phyloP scores from a whole-genome alignment of 2,329 filamentous ascomycete species.

The Cytospora mali region DNA sequence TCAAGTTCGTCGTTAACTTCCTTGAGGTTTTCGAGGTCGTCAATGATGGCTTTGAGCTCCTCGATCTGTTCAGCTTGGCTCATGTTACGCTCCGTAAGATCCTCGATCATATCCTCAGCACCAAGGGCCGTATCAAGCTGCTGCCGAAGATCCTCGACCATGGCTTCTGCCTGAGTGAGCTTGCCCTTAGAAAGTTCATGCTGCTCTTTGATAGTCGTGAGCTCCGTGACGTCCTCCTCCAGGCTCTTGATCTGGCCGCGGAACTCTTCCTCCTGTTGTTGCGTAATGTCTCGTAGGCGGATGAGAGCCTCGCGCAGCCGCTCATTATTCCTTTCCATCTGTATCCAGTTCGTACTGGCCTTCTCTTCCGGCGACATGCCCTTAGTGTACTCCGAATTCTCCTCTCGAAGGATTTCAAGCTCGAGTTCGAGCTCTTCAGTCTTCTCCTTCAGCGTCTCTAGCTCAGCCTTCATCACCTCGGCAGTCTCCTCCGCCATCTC shows the following conservation, averaged over 20 bases:
- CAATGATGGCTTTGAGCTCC: constrained; percentile 77
- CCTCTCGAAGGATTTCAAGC: constrained; percentile 81
- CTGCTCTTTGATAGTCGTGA: constrained; percentile 67
- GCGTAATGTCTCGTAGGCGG: constrained; percentile 81
- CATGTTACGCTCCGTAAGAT: constrained; percentile 86
- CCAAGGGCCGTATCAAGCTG: constrained; percentile 88
- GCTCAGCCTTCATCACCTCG: constrained; percentile 78
- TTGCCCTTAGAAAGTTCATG: constrained; percentile 72
- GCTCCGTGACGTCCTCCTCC: constrained; percentile 73
- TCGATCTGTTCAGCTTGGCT: constrained; percentile 80
- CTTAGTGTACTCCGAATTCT: constrained; percentile 80
- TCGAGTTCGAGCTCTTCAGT: constrained; percentile 86
- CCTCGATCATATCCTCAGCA: constrained; percentile 92
- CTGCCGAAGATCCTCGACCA: constrained; percentile 82
- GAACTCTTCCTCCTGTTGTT: constrained; percentile 80
- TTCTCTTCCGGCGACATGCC: constrained; percentile 89
- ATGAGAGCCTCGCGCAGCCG: constrained; percentile 83
- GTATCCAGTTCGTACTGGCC: constrained; percentile 83
- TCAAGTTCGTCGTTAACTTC: constrained; percentile 96
- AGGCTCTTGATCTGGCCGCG: constrained; percentile 73
- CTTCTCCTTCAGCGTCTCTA: constrained; percentile 74
- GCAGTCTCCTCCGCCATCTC: constrained; percentile 96
- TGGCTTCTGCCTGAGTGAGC: constrained; percentile 70
- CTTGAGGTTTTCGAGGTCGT: constrained; percentile 85
- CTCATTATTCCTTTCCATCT: constrained; percentile 90